Percentiles rank a stretch among this genome's conserved stretches.
Conservation (phyloP, 163 green algal genomes). For the Smithsoniella earleae region DNA sequence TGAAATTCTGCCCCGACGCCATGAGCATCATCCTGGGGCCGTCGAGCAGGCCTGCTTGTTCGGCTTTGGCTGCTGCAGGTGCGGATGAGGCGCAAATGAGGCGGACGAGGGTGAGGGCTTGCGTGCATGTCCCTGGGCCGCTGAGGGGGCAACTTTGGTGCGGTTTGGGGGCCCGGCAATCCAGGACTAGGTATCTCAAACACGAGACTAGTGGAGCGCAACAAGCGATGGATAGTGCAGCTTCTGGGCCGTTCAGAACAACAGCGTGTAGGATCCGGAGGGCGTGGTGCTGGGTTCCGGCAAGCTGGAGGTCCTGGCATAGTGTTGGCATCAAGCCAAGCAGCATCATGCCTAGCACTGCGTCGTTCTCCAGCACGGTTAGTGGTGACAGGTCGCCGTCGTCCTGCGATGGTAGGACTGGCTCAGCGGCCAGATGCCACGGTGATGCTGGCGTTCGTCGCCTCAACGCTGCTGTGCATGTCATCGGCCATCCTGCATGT, state of each 20-base stretch:
- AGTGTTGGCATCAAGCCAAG: slow-evolving; percentile 13
- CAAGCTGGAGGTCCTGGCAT: not conserved
- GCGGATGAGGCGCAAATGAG: too few relatives aligned
- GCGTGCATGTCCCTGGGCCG: too few relatives aligned
- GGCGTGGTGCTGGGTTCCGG: not conserved
- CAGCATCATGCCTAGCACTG: slow-evolving; percentile 3
- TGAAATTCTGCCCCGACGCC: too few relatives aligned
- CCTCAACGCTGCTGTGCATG: not conserved
- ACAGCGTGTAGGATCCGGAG: slow-evolving; percentile 1
- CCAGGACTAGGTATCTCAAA: not conserved
- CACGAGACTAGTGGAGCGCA: not conserved
- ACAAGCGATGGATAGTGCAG: not conserved
- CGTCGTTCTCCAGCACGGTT: slow-evolving; percentile 21
- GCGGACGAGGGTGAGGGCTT: too few relatives aligned
- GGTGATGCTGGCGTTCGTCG: not conserved
- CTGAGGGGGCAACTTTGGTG: not conserved
- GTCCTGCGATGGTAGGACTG: not conserved
- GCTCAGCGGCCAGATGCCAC: slow-evolving; percentile 21
- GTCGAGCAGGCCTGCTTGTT: too few relatives aligned
- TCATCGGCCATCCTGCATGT: slow-evolving; percentile 27
- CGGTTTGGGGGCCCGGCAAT: not conserved
- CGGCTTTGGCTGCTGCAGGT: too few relatives aligned
- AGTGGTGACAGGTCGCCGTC: not conserved
- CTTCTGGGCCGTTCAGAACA: not conserved
- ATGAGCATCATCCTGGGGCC: too few relatives aligned